A percentile compares a stretch with the other conserved stretches of the same genome.
phyloP scores from a whole-genome alignment of 2,329 filamentous ascomycete species.

The Trichoderma sp. region DNA sequence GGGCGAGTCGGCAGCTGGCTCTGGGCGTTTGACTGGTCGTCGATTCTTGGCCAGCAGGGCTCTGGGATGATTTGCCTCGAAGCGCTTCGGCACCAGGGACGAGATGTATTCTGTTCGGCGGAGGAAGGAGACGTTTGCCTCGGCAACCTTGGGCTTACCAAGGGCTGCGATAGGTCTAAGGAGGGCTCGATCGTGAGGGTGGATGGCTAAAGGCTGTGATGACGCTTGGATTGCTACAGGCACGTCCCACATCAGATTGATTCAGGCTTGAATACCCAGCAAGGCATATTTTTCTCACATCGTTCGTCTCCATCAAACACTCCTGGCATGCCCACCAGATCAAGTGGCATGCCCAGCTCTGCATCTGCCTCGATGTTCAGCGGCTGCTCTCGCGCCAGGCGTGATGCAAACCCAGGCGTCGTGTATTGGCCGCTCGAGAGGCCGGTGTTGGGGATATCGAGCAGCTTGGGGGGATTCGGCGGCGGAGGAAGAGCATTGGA shows the following conservation, averaged over 20 bases:
- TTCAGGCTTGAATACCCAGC: background rate
- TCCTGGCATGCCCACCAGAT: conserved; percentile 89
- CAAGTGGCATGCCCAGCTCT: conserved; percentile 95
- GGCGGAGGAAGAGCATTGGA: conserved; percentile 94
- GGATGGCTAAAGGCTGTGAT: conserved; percentile 65
- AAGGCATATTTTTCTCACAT: conserved; percentile 57
- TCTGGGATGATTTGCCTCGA: conserved; percentile 43
- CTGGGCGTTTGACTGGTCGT: conserved; percentile 48
- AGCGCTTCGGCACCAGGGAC: conserved; percentile 51
- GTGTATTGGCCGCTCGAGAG: conserved; percentile 85
- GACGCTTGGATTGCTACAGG: conserved; percentile 74
- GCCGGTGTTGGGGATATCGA: conserved; percentile 93
- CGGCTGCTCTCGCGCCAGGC: conserved; percentile 84
- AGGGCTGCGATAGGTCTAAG: conserved; percentile 80
- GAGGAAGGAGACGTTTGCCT: conserved; percentile 84
- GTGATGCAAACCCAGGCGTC: conserved; percentile 82
- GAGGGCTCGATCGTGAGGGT: conserved; percentile 80
- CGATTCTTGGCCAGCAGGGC: conserved; percentile 35
- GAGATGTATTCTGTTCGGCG: conserved; percentile 95
- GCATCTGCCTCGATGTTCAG: conserved; percentile 97
- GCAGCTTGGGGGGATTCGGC: conserved; percentile 89
- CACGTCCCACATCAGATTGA: conserved; percentile 10
- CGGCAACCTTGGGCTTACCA: conserved; percentile 75
- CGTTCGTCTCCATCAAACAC: conserved; percentile 94
- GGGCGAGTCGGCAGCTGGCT: conserved; percentile 58